Evolutionary conservation across 352 stramenopile genomes (phyloP).

Genomic region (Nothophytophthora sp.): DNA sequence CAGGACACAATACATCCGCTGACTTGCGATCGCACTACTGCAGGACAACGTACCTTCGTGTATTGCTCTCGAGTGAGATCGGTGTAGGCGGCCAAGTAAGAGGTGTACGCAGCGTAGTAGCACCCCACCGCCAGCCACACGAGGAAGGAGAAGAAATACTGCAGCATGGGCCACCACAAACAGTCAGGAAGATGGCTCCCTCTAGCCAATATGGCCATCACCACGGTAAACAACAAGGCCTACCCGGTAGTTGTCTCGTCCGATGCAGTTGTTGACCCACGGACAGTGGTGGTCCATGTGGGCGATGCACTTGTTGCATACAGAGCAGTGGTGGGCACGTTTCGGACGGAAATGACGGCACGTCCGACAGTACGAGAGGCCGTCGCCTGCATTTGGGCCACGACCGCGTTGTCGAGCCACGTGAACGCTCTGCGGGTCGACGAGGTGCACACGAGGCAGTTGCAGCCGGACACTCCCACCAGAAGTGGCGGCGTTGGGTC

Average conservation of each 20-base stretch:
- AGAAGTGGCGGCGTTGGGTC: conserved; percentile 14
- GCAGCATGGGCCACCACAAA: background rate
- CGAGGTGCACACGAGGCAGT: conserved; percentile 30
- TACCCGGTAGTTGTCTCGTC: conserved; percentile 95
- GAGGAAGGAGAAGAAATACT: conserved; percentile 84
- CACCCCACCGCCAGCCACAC: conserved; percentile 63
- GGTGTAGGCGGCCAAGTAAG: conserved; percentile 57
- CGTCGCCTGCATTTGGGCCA: conserved; percentile 9
- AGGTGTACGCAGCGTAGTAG: conserved; percentile 60
- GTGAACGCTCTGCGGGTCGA: conserved; percentile 35
- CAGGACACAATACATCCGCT: background rate
- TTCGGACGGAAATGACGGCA: conserved; percentile 53
- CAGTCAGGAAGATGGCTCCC: background rate
- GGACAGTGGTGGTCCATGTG: conserved; percentile 98
- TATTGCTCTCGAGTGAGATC: conserved; percentile 55
- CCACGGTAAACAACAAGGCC: no score
- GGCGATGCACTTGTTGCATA: conserved; percentile 91
- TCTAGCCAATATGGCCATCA: background rate
- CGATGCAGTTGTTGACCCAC: conserved; percentile 99
- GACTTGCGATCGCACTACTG: background rate
- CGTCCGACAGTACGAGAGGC: conserved; percentile 48
- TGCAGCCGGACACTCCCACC: conserved; percentile 7
- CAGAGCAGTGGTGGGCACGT: conserved; percentile 65
- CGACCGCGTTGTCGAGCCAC: conserved; percentile 29
- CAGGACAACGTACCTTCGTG: conserved; percentile 38